These are phyloP conservation scores for Volvox carteri DNA, from an alignment of 163 green algal species.

Conservation along the genomic window DNA sequence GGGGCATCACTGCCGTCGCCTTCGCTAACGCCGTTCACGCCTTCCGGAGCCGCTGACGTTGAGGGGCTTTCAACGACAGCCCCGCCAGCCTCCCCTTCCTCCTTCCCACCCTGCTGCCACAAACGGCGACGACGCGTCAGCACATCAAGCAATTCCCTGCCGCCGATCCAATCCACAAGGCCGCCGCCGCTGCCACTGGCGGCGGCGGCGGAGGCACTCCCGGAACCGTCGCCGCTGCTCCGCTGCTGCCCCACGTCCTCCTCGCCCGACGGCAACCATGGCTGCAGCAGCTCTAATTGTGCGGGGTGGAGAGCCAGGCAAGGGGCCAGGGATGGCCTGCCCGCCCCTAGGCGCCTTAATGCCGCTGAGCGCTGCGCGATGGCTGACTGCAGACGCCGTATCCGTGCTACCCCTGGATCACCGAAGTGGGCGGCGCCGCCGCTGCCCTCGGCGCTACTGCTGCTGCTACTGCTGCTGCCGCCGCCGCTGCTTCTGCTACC, in stretches of 20 bases:
- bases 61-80: neutral
- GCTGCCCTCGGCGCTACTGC: neutral
- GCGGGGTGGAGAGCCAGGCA: slow-evolving; percentile 36
- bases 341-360: slow-evolving; percentile 9
- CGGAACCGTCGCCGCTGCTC: neutral
- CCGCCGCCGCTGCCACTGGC: neutral
- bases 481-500: neutral
- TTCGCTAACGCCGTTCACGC: neutral
- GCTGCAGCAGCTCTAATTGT: slow-evolving; percentile 22
- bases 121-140: neutral
- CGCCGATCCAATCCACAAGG: neutral
- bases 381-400: neutral
- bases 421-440: neutral
- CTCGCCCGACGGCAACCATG: neutral
- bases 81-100: neutral
- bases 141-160: neutral
- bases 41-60: neutral
- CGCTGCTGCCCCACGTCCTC: neutral
- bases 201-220: neutral
- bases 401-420: too few species aligned
- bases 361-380: neutral
- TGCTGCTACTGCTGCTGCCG: neutral
- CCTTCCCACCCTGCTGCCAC: neutral
- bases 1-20: neutral
- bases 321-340: neutral